phyloP scores from a whole-genome alignment of 345 rosid genomes.

The Noccaea caerulescens region DNA sequence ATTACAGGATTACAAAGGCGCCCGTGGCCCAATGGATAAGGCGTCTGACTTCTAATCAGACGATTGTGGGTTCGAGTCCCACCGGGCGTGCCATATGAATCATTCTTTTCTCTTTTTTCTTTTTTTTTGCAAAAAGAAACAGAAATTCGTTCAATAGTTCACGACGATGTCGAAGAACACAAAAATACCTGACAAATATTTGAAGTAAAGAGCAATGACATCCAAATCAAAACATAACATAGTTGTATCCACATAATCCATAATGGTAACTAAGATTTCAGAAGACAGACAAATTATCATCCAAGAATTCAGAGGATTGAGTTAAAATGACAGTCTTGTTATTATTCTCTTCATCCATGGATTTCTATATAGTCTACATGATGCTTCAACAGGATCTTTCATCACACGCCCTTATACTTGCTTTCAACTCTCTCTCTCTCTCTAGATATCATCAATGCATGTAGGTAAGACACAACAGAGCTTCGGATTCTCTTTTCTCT shows the following conservation, averaged over 20 bases:
- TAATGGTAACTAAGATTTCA: conserved; percentile 19
- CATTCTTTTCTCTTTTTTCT: neutral
- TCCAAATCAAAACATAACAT: conserved; percentile 18
- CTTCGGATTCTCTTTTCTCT: neutral
- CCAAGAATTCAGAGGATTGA: conserved; percentile 22
- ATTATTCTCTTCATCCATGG: conserved; percentile 30
- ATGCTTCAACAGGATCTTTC: conserved; percentile 28
- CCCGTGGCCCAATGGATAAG: conserved; percentile 90
- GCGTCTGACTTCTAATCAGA: conserved; percentile 84
- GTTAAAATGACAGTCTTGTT: conserved; percentile 12
- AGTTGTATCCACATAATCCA: conserved; percentile 25
- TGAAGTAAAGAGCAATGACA: neutral
- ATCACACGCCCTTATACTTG: conserved; percentile 23
- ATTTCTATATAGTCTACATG: conserved; percentile 28
- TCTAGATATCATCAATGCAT: neutral
- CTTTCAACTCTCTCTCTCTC: neutral
- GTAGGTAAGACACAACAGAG: conserved; percentile 1
- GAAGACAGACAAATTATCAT: conserved; percentile 24
- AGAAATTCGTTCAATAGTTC: too few species aligned
- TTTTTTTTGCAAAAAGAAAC: neutral
- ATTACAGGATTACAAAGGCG: neutral
- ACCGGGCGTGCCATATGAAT: conserved; percentile 51
- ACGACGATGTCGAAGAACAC: neutral
- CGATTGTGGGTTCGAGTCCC: conserved; percentile 94
- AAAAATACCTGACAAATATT: neutral